A percentile compares a stretch with the other conserved stretches of the same genome.
These are phyloP conservation scores for Aspergillus baeticus DNA, from an alignment of 495 filamentous ascomycete species.

Conservation along the genomic window DNA sequence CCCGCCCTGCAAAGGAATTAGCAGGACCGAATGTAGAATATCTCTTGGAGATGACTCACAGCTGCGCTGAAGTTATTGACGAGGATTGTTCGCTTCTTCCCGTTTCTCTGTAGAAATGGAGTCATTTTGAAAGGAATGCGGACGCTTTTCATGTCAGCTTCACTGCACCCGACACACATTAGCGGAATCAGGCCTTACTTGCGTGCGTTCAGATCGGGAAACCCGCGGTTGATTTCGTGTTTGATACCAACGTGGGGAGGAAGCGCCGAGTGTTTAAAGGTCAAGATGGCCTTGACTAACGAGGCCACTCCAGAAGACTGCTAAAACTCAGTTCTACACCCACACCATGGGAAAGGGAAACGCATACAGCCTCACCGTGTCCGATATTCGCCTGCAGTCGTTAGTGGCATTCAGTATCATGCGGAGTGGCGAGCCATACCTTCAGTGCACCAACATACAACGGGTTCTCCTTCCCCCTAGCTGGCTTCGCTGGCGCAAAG, in stretches of 20 bases:
- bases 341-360: too few relatives aligned
- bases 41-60: too few relatives aligned
- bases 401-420: too few relatives aligned
- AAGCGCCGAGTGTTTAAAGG: constrained; percentile 28
- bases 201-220: constrained; percentile 25
- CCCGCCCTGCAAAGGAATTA: too few relatives aligned
- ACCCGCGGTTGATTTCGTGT: constrained; percentile 36
- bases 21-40: too few relatives aligned
- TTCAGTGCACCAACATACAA: constrained; percentile 33
- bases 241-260: constrained; percentile 44
- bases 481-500: constrained; percentile 20
- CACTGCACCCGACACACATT: too few relatives aligned
- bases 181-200: too few relatives aligned
- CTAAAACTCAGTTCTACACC: too few relatives aligned
- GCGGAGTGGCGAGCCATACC: too few relatives aligned
- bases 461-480: neutral
- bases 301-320: constrained; percentile 28
- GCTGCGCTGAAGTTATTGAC: constrained; percentile 38
- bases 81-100: constrained; percentile 23
- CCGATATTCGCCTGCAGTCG: constrained; percentile 40
- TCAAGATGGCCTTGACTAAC: constrained; percentile 33
- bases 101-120: neutral
- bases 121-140: constrained; percentile 22
- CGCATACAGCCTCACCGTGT: constrained; percentile 39
- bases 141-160: too few relatives aligned